These are phyloP conservation scores for Blastocystis sp. DNA, from an alignment of 352 stramenopile genomes.

Conservation along the genomic window DNA sequence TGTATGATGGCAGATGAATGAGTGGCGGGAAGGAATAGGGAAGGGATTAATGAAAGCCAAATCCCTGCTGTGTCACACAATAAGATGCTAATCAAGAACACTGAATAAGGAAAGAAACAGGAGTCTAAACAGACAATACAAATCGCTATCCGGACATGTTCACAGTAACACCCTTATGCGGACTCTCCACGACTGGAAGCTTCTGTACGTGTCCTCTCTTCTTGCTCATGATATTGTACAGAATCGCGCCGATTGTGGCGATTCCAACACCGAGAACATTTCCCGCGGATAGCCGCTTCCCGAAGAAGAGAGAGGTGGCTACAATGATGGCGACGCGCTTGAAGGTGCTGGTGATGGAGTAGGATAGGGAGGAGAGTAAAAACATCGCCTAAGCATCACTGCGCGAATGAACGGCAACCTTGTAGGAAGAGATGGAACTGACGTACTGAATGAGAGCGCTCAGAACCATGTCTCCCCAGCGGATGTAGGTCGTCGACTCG, in stretches of 20 bases:
- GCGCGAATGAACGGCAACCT: neutral
- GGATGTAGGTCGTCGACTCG: constrained; percentile 3
- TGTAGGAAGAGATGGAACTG: constrained; percentile 53
- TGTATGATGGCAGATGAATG: too few species aligned
- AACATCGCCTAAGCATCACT: constrained; percentile 50
- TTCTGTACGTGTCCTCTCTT: neutral
- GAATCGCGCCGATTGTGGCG: constrained; percentile 11
- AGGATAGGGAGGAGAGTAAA: constrained; percentile 49
- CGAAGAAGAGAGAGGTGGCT: constrained; percentile 13
- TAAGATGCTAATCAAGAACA: too few species aligned
- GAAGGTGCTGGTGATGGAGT: constrained; percentile 66
- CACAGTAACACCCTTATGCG: too few species aligned
- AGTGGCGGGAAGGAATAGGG: too few species aligned
- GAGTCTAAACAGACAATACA: too few species aligned
- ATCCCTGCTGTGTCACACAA: too few species aligned
- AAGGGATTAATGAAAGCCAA: too few species aligned
- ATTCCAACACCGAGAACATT: constrained; percentile 8
- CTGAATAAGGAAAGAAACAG: too few species aligned
- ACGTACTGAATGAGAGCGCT: constrained; percentile 53
- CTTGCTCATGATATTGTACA: constrained; percentile 13
- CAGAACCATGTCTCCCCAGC: neutral
- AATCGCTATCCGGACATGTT: too few species aligned
- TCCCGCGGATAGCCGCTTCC: neutral
- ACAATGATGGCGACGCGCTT: constrained; percentile 63
- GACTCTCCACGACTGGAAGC: neutral